Evolutionary conservation across 225 moss, liverwort and hornwort species (phyloP), one percentile per base, ranked within the genome.

Genomic region (Sphagnum tenellum): DNA sequence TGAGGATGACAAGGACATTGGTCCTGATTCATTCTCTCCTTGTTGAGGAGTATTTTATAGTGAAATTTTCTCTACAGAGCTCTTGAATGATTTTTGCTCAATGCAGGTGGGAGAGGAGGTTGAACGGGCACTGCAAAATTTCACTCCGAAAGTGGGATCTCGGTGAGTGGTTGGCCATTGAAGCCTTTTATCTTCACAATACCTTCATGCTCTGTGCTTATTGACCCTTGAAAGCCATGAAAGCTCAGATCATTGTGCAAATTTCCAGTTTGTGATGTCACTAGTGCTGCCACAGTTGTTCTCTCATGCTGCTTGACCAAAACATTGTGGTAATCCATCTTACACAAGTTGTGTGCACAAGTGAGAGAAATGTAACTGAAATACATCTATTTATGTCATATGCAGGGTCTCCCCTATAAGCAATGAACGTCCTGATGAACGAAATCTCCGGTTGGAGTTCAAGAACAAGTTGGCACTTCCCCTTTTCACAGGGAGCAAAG

Each of bases 91-190:
- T n/a, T 13, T 58, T 58, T 47, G 29, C 1, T 45, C 62, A 12
- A 51, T 66, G 74, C 59, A 80, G 78, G 78, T 82, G 14, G 82
- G 82, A 46, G 82, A 82, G 63, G 78, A 75, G 71, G 78, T 82
- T 13, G 82, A 82, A 65, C 75, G 77, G 51, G 75, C 75, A 46
- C 78, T 82, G 48, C 65, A 75, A 10, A 82, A 78, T 50, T 75
- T 67, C 50, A 75, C 75, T 63, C 75, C 78, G 4, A 82, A 78
- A 75, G 74, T 75, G 47, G 82, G 82, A 70, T 6, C 66, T 53
- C 69, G 82, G 82, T 82, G 70, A 47, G 73, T 53, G 6, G 1
- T 29, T 29, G 29, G 29, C 29, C 29, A 29, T 29, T 29, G 29
- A 29, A 29, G 29, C 29, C 29, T 29, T 29, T 29, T 29, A 29